Evolutionary conservation across 2,329 filamentous ascomycete species (phyloP).

Genomic region (Coleophoma crateriformis): DNA sequence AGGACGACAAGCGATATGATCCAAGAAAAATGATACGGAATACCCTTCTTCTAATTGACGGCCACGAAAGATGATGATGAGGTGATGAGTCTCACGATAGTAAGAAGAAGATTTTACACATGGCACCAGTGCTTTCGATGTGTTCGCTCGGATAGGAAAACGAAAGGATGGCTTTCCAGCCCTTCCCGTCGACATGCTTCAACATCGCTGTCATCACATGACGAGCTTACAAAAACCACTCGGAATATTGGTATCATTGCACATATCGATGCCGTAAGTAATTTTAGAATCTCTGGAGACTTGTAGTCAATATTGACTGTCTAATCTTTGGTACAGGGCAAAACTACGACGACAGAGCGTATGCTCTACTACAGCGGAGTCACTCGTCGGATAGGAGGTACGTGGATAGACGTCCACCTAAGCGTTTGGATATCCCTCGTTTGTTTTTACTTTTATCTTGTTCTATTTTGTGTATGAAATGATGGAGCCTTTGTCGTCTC

Average conservation of each 20-base stretch:
- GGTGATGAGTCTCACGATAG: slow-evolving; percentile 21
- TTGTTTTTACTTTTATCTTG: no score
- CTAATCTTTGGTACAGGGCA: slow-evolving; percentile 50
- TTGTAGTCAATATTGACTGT: neutral
- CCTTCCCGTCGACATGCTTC: slow-evolving; percentile 12
- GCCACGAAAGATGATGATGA: slow-evolving; percentile 6
- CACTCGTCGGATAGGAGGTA: slow-evolving; percentile 75
- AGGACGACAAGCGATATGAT: no score
- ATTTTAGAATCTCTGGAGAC: neutral
- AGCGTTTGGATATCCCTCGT: no score
- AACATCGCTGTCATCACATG: slow-evolving; percentile 6
- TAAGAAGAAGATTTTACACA: slow-evolving; percentile 16
- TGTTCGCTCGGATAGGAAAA: neutral
- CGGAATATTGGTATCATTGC: slow-evolving; percentile 98
- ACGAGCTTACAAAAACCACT: slow-evolving; percentile 46
- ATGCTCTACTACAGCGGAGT: slow-evolving; percentile 97
- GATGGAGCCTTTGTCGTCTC: no score
- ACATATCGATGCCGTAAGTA: slow-evolving; percentile 80
- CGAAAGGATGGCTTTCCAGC: slow-evolving; percentile 1
- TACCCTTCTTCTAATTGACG: no score
- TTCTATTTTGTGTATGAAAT: no score
- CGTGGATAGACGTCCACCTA: slow-evolving; percentile 2
- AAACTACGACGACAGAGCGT: slow-evolving; percentile 97
- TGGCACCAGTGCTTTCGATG: slow-evolving; percentile 17
- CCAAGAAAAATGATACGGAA: no score